These are phyloP conservation scores for Papiliotrema laurentii DNA, from an alignment of 1,284 basidiomycete species.

Conservation along the genomic window DNA sequence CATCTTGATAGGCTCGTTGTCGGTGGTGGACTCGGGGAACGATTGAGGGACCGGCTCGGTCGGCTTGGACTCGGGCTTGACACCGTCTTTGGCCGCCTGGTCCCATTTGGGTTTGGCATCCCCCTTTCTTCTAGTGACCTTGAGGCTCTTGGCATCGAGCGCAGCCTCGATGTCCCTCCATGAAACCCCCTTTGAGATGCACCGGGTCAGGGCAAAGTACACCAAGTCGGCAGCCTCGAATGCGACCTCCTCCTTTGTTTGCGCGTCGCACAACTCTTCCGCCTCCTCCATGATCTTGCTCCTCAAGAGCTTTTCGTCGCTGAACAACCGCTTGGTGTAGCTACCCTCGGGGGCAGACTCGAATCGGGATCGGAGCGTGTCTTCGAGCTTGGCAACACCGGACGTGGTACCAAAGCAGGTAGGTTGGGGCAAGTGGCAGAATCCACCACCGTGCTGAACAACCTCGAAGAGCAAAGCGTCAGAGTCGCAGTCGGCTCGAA, in stretches of 20 bases:
- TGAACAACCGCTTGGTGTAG: conserved; percentile 87
- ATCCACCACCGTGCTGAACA: conserved; percentile 82
- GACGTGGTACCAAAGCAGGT: conserved; percentile 74
- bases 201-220: conserved; percentile 89
- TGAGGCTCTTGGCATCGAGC: conserved; percentile 80
- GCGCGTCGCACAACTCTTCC: conserved; percentile 85
- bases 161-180: conserved; percentile 81
- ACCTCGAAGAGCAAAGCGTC: conserved; percentile 92
- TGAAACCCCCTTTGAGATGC: conserved; percentile 76
- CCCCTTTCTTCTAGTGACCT: conserved; percentile 81
- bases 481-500: conserved; percentile 86
- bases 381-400: conserved; percentile 79
- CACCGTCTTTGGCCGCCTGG: conserved; percentile 35
- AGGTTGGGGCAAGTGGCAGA: conserved; percentile 82
- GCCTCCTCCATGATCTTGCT: conserved; percentile 99
- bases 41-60: conserved; percentile 41
- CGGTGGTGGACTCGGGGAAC: conserved; percentile 30
- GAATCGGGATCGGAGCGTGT: conserved; percentile 69
- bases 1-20: conserved; percentile 61
- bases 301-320: conserved; percentile 71
- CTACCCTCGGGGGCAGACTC: conserved; percentile 78
- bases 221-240: conserved; percentile 95
- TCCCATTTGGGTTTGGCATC: conserved; percentile 89
- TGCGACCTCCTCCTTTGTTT: conserved; percentile 76
- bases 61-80: conserved; percentile 36